A percentile compares a stretch with the other conserved stretches of the same genome.
Evolutionary conservation across 2,329 filamentous ascomycete species (phyloP).

Genomic region (Trichoderma cornu-damae): DNA sequence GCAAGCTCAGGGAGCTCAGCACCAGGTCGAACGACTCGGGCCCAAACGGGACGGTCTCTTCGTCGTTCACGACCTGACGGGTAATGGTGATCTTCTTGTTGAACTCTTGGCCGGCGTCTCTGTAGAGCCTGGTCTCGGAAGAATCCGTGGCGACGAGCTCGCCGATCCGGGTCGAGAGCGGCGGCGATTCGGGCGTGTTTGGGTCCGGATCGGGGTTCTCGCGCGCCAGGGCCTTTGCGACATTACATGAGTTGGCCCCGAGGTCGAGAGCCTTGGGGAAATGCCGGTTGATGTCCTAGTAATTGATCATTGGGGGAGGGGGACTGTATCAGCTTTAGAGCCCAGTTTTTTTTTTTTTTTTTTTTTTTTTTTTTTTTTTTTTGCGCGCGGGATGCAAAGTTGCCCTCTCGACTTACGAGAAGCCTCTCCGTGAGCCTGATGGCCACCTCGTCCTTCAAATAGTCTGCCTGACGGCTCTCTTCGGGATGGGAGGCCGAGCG

Average conservation of each 20-base stretch:
- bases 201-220: slow-evolving; percentile 60
- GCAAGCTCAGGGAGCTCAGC: slow-evolving; percentile 80
- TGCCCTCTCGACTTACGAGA: slow-evolving; percentile 55
- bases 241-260: slow-evolving; percentile 92
- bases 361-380: too few relatives aligned
- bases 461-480: slow-evolving; percentile 76
- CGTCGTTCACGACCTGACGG: slow-evolving; percentile 67
- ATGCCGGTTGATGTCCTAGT: slow-evolving; percentile 81
- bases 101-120: slow-evolving; percentile 70
- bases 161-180: slow-evolving; percentile 65
- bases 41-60: slow-evolving; percentile 71
- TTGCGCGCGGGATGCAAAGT: too few relatives aligned
- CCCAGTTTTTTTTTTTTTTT: too few relatives aligned
- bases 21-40: slow-evolving; percentile 81
- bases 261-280: slow-evolving; percentile 85
- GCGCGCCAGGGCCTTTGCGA: slow-evolving; percentile 73
- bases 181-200: slow-evolving; percentile 52
- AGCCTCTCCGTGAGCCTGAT: slow-evolving; percentile 77
- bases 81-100: slow-evolving; percentile 68
- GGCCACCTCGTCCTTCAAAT: slow-evolving; percentile 89
- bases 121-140: slow-evolving; percentile 70
- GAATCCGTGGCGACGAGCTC: slow-evolving; percentile 78
- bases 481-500: slow-evolving; percentile 67
- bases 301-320: background rate
- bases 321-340: too few relatives aligned